These are phyloP conservation scores for Thamnidium elegans DNA, from an alignment of 192 early-diverging fungal genomes.

Conservation along the genomic window DNA sequence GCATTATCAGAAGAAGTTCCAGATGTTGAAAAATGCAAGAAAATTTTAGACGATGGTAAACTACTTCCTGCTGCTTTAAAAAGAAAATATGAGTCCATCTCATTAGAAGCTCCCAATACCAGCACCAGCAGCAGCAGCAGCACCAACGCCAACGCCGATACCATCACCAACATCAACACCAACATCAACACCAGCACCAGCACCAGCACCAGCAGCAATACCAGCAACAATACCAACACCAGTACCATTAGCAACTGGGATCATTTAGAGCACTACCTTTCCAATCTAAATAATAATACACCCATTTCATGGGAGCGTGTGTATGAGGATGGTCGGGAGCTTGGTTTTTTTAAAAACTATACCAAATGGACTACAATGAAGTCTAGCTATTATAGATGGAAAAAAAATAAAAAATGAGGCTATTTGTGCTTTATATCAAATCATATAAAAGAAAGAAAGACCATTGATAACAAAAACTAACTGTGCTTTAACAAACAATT, in stretches of 20 bases:
- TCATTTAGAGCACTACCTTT: slow-evolving; percentile 4
- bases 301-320: slow-evolving; percentile 6
- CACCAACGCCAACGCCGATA: not conserved
- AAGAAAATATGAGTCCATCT: slow-evolving; percentile 8
- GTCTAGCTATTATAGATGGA: slow-evolving; percentile 7
- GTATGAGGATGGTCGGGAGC: slow-evolving; percentile 7
- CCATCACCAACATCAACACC: not conserved
- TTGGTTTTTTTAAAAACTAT: slow-evolving; percentile 8
- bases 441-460: slow-evolving; percentile 7
- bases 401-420: not conserved
- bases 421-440: slow-evolving; percentile 6
- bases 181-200: not conserved
- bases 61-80: slow-evolving; percentile 1
- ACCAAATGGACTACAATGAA: not conserved
- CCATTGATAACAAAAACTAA: slow-evolving; percentile 2
- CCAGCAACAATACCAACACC: not conserved
- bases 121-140: not conserved
- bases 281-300: slow-evolving; percentile 2
- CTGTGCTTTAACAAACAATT: not conserved
- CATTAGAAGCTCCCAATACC: not conserved
- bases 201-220: not conserved
- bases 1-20: slow-evolving; percentile 1
- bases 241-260: slow-evolving; percentile 1
- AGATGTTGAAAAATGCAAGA: slow-evolving; percentile 2
- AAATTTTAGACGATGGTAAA: slow-evolving; percentile 7